Conservation (phyloP, 2,329 filamentous ascomycete species). For the Alternaria sp. region DNA sequence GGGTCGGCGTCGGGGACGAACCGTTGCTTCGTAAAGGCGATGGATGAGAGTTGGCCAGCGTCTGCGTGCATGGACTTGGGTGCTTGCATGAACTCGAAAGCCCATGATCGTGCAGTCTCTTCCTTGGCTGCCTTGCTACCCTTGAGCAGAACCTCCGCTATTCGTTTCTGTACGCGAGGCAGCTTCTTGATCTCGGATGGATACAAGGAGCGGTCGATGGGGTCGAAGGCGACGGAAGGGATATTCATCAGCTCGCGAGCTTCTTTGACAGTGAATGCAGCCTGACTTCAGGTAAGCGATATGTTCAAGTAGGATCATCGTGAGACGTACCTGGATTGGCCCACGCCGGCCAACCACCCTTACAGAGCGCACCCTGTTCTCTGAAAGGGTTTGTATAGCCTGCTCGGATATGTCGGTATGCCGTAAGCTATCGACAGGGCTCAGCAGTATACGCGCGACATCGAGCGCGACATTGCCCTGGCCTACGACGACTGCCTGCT, state of each 20-base stretch:
- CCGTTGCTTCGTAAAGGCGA: constrained; percentile 69
- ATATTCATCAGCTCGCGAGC: constrained; percentile 86
- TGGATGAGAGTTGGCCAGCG: constrained; percentile 65
- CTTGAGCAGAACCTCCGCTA: constrained; percentile 83
- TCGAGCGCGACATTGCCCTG: constrained; percentile 97
- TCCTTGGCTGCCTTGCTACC: constrained; percentile 66
- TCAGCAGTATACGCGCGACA: constrained; percentile 86
- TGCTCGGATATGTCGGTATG: constrained; percentile 90
- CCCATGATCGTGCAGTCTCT: constrained; percentile 74
- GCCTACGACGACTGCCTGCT: constrained; percentile 87
- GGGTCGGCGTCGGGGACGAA: constrained; percentile 51
- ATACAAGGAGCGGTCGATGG: constrained; percentile 71
- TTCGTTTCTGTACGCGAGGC: constrained; percentile 76
- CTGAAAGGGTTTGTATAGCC: constrained; percentile 76
- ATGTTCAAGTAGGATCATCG: neutral
- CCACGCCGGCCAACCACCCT: constrained; percentile 89
- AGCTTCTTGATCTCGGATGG: constrained; percentile 74
- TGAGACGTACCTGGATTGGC: constrained; percentile 75
- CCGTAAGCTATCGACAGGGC: constrained; percentile 74
- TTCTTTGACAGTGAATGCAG: constrained; percentile 96
- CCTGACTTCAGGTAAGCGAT: constrained; percentile 58
- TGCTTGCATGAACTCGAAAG: constrained; percentile 83
- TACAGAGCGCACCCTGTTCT: constrained; percentile 79
- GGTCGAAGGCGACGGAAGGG: constrained; percentile 73
- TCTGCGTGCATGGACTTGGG: constrained; percentile 72